A percentile compares a stretch with the other conserved stretches of the same genome.
These are phyloP conservation scores for Dactylellina leptospora DNA, from an alignment of 2,329 filamentous ascomycete genomes.

Conservation along the genomic window DNA sequence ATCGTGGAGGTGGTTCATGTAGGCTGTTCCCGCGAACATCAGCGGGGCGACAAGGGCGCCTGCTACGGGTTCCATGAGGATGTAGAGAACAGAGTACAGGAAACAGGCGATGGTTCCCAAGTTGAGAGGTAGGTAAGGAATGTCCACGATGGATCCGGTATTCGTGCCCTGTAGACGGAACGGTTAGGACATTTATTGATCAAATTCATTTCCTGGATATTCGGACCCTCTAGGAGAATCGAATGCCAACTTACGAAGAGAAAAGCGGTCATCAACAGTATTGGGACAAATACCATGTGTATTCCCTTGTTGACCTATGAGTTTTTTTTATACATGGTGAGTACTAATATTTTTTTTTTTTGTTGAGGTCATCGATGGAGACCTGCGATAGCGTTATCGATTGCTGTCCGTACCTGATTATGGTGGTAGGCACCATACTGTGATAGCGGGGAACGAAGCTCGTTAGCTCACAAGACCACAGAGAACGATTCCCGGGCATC, in stretches of 20 bases:
- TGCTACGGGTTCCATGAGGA: constrained; percentile 92
- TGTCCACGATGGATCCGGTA: constrained; percentile 70
- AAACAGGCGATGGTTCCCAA: constrained; percentile 72
- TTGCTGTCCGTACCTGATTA: constrained; percentile 64
- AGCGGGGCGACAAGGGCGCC: constrained; percentile 79
- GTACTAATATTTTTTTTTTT: too few relatives aligned
- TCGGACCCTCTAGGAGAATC: neutral
- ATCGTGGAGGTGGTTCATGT: constrained; percentile 76
- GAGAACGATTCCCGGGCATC: constrained; percentile 1
- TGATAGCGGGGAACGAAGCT: constrained; percentile 41
- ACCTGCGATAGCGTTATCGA: constrained; percentile 15
- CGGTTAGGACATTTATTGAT: constrained; percentile 52
- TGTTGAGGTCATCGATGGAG: too few relatives aligned
- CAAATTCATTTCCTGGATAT: neutral
- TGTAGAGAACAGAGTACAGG: constrained; percentile 79
- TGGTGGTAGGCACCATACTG: constrained; percentile 88
- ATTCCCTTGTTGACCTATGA: constrained; percentile 75
- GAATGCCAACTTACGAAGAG: constrained; percentile 69
- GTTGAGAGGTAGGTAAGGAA: constrained; percentile 74
- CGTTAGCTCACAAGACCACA: constrained; percentile 26
- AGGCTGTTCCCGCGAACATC: constrained; percentile 77
- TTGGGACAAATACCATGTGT: constrained; percentile 80
- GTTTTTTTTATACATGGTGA: constrained; percentile 14
- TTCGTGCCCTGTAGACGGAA: constrained; percentile 66
- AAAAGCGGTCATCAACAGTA: constrained; percentile 76